These are phyloP conservation scores for Pichia sp. DNA, from an alignment of 1,139 yeast species.

Conservation along the genomic window DNA sequence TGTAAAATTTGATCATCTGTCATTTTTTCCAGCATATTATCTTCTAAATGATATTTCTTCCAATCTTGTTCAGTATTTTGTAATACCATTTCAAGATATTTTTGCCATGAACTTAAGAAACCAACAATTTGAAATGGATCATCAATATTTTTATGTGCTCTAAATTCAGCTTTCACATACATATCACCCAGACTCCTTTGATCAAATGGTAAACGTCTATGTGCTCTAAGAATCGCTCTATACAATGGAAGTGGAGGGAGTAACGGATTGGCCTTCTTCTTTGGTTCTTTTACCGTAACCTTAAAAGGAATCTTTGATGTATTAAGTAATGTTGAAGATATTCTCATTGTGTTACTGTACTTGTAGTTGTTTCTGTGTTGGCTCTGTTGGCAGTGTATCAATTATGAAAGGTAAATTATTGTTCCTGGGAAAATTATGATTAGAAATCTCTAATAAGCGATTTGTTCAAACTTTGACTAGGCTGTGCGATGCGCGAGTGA, in stretches of 20 bases:
- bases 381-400: no score
- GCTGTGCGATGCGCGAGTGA: no score
- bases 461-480: no score
- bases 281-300: slow-evolving; percentile 48
- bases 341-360: slow-evolving; percentile 44
- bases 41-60: slow-evolving; percentile 57
- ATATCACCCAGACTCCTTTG: slow-evolving; percentile 79
- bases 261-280: slow-evolving; percentile 48
- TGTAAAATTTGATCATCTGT: slow-evolving; percentile 91
- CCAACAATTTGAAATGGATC: slow-evolving; percentile 93
- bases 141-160: slow-evolving; percentile 73
- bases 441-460: no score
- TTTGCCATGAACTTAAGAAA: slow-evolving; percentile 91
- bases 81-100: slow-evolving; percentile 57
- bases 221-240: slow-evolving; percentile 74
- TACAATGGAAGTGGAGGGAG: slow-evolving; percentile 78
- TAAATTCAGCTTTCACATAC: slow-evolving; percentile 84
- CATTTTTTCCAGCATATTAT: slow-evolving; percentile 68
- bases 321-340: slow-evolving; percentile 33
- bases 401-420: no score
- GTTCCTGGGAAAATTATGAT: no score
- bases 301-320: slow-evolving; percentile 13
- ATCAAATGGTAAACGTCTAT: slow-evolving; percentile 55
- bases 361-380: no score
- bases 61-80: slow-evolving; percentile 60